Conservation (phyloP, 208 protist genomes). For the Hexamita inflata region DNA sequence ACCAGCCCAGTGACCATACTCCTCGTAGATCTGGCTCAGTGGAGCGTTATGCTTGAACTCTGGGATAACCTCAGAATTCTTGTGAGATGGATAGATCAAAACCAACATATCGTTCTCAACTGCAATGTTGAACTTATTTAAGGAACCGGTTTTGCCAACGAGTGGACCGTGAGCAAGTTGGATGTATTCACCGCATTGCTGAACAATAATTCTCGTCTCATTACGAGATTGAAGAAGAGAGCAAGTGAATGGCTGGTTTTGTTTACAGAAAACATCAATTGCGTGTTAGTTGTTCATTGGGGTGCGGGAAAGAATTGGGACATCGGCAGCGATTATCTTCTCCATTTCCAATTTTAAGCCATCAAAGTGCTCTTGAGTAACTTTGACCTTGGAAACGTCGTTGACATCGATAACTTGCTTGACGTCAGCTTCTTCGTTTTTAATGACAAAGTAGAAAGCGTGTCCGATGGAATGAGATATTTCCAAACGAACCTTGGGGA, state of each 20-base stretch:
- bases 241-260: neutral
- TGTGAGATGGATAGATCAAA: constrained; percentile 21
- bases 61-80: neutral
- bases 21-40: constrained; percentile 19
- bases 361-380: constrained; percentile 20
- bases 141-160: neutral
- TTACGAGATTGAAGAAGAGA: constrained; percentile 22
- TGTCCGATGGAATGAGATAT: constrained; percentile 38
- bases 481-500: neutral
- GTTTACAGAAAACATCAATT: constrained; percentile 5
- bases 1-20: constrained; percentile 3
- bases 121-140: constrained; percentile 25
- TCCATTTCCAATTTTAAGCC: constrained; percentile 14
- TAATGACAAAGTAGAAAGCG: constrained; percentile 17
- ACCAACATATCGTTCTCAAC: constrained; percentile 27
- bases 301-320: neutral
- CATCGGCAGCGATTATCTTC: constrained; percentile 7
- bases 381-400: too few relatives aligned
- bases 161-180: constrained; percentile 30
- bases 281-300: constrained; percentile 27
- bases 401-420: neutral
- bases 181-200: constrained; percentile 23
- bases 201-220: constrained; percentile 1
- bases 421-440: neutral
- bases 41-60: constrained; percentile 26